Evolutionary conservation across 2,329 filamentous ascomycete genomes (phyloP), one percentile per base, ranked within the genome.

Genomic region (Xylaria sp.): DNA sequence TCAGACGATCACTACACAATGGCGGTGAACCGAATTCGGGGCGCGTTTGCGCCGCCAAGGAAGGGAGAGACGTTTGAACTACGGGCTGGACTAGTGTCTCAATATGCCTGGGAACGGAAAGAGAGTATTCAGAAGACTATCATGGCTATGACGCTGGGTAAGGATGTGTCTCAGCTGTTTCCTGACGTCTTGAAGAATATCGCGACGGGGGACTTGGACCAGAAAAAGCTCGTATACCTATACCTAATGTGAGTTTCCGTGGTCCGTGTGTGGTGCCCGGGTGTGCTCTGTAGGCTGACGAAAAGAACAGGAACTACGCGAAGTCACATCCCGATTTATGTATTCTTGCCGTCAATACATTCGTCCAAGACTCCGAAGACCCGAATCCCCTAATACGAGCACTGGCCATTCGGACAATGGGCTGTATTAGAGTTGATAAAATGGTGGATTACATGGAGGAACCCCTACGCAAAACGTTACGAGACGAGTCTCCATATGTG

Each of bases 371-470:
- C 80, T 96, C 96, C 18, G 96, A 99, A 87, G 96, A 99, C 77
- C 96, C 96, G 50, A 99, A 99, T 78, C 96, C 96, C 15, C 87
- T 99, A 28, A 93, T 99, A 76, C 87, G 96, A 85, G 96, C 96
- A 59, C 87, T 99, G 60, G 96, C 96, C 63, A 97, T 99, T 80
- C 89, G 96, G 75, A 99, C 96, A 39, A 99, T 99, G 96, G 96
- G 96, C 46, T 98, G 96, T 78, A 98, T 99, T 76, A 87, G 96
- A 65, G 96, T 99, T 64, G 96, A 98, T 75, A 99, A 99, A 82
- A 99, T 99, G 93, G 93, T 98, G 72, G 96, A 99, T 79, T 99
- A 99, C 80, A 98, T 99, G 95, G 96, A 98, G 80, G 96, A 99
- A 77, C 96, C 96, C 15, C 82, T 99, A 70, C 89, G 96, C 75